Evolutionary conservation across 805 yeast genomes (phyloP).

Genomic region (Saccharomycopsis sp.): DNA sequence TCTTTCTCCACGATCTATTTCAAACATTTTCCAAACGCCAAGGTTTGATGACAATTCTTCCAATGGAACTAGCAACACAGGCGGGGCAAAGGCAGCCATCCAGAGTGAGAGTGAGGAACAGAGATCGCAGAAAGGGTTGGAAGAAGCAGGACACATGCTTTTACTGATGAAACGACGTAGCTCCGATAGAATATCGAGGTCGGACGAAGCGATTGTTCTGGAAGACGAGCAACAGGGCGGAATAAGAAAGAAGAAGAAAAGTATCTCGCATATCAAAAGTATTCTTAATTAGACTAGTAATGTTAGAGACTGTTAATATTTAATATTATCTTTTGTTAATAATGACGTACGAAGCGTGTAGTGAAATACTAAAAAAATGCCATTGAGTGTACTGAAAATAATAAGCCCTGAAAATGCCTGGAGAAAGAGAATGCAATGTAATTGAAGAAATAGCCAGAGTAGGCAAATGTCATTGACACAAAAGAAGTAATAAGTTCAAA

Average conservation of each 20-base stretch:
- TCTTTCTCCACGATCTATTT: slow-evolving; percentile 14
- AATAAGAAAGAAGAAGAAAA: not conserved
- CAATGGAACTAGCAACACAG: not conserved
- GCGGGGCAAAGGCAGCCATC: not conserved
- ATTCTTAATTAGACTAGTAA: slow-evolving; percentile 11
- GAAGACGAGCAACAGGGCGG: not conserved
- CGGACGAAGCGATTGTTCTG: not conserved
- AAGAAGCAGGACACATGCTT: slow-evolving; percentile 20
- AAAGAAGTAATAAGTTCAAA: too few relatives aligned
- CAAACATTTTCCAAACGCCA: slow-evolving; percentile 13
- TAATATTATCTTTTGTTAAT: too few relatives aligned
- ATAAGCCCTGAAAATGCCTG: not conserved
- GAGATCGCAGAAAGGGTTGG: slow-evolving; percentile 1
- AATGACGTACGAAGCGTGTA: too few relatives aligned
- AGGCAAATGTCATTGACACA: too few relatives aligned
- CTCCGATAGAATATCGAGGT: not conserved
- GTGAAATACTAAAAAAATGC: too few relatives aligned
- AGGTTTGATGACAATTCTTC: slow-evolving; percentile 4
- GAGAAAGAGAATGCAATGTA: too few relatives aligned
- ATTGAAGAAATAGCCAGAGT: too few relatives aligned
- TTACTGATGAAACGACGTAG: slow-evolving; percentile 18
- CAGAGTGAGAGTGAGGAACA: not conserved
- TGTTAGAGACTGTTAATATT: too few relatives aligned
- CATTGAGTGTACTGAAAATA: too few relatives aligned
- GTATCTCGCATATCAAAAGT: slow-evolving; percentile 6